phyloP scores from a whole-genome alignment of 495 filamentous ascomycete genomes.

The Penicillium antarcticum region DNA sequence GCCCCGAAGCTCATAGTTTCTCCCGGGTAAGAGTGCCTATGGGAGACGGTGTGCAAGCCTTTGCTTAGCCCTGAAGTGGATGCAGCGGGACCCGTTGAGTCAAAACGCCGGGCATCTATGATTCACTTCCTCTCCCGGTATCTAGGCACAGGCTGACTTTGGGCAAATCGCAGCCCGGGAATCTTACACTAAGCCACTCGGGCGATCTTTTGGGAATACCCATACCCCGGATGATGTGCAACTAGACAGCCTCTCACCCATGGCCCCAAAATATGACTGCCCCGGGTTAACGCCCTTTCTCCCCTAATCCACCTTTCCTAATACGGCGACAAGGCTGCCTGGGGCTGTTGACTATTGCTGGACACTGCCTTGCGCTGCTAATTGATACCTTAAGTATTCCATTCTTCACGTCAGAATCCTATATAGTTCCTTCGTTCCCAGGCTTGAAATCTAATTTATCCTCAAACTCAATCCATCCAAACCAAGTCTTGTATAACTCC shows the following conservation, averaged over 20 bases:
- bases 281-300: background rate
- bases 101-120: conserved; percentile 2
- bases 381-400: background rate
- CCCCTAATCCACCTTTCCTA: conserved; percentile 7
- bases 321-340: conserved; percentile 13
- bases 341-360: conserved; percentile 6
- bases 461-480: conserved; percentile 8
- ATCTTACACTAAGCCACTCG: conserved; percentile 10
- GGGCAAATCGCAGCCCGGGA: conserved; percentile 6
- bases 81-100: conserved; percentile 5
- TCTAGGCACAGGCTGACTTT: conserved; percentile 8
- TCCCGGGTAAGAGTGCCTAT: conserved; percentile 5
- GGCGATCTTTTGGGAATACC: background rate
- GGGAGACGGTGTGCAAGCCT: conserved; percentile 9
- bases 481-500: background rate
- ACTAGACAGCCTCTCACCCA: background rate
- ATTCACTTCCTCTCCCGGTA: conserved; percentile 12
- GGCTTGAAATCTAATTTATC: conserved; percentile 7
- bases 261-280: conserved; percentile 7
- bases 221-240: conserved; percentile 7
- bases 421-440: conserved; percentile 2
- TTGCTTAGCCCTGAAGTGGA: conserved; percentile 8
- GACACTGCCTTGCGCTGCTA: conserved; percentile 11
- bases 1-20: conserved; percentile 4
- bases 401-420: background rate